Evolutionary conservation across 106 monocot species (phyloP).

Genomic region (Acorus calamus): DNA sequence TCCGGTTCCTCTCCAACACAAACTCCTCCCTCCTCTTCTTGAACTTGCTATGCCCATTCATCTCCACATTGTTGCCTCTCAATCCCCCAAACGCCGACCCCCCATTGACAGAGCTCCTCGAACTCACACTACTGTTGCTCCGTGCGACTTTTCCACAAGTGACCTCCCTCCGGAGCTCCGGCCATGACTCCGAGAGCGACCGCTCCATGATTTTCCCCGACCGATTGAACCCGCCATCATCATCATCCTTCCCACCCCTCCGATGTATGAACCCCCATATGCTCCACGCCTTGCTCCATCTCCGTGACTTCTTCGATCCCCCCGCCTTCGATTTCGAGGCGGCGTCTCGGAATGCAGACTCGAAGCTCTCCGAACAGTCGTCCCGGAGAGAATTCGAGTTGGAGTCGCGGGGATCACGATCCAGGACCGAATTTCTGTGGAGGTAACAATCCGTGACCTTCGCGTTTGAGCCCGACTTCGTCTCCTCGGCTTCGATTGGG

Average conservation of each 20-base stretch:
- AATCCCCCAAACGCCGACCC: slow-evolving; percentile 27
- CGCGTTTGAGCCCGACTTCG: slow-evolving; percentile 17
- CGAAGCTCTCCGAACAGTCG: slow-evolving; percentile 53
- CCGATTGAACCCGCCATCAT: slow-evolving; percentile 16
- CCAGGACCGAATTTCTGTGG: slow-evolving; percentile 16
- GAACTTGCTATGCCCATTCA: slow-evolving; percentile 18
- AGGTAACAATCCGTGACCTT: slow-evolving; percentile 45
- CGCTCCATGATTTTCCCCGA: slow-evolving; percentile 11
- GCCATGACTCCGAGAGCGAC: slow-evolving; percentile 48
- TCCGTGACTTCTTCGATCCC: slow-evolving; percentile 42
- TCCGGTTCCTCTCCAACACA: slow-evolving; percentile 61
- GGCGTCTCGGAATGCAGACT: slow-evolving; percentile 31
- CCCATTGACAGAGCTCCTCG: slow-evolving; percentile 42
- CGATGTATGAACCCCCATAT: slow-evolving; percentile 72
- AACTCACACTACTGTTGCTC: slow-evolving; percentile 56
- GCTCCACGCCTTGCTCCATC: slow-evolving; percentile 76
- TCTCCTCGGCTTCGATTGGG: slow-evolving; percentile 18
- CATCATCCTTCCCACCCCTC: slow-evolving; percentile 12
- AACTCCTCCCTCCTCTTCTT: slow-evolving; percentile 45
- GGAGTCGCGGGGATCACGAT: slow-evolving; percentile 32
- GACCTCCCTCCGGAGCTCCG: slow-evolving; percentile 23
- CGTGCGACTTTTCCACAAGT: slow-evolving; percentile 27
- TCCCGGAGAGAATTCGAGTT: slow-evolving; percentile 37
- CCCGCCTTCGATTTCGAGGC: background rate
- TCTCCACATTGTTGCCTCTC: slow-evolving; percentile 30